Percentiles rank a stretch among this genome's conserved stretches.
Evolutionary conservation across 2,329 filamentous ascomycete species (phyloP).

Genomic region (Xylariaceae sp.): DNA sequence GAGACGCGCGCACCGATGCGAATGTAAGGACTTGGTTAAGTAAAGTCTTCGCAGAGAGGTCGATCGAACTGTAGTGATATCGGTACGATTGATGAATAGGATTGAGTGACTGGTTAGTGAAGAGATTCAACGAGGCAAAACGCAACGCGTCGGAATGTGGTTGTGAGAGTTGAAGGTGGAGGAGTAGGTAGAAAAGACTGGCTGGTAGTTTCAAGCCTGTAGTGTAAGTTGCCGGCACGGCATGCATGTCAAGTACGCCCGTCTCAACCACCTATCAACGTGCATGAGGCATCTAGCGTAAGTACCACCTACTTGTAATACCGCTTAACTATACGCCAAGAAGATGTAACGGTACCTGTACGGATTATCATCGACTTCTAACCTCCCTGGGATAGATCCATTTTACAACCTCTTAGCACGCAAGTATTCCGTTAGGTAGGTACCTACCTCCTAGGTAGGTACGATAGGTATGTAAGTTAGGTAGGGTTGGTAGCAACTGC

Average conservation of each 20-base stretch:
- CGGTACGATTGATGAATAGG: neutral
- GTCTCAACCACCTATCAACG: neutral
- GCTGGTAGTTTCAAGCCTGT: neutral
- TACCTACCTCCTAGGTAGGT: neutral
- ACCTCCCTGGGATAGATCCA: too few species aligned
- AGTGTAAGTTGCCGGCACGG: neutral
- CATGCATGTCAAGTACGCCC: constrained; percentile 3
- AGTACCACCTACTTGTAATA: too few species aligned
- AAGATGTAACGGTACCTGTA: too few species aligned
- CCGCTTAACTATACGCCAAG: too few species aligned
- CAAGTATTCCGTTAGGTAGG: neutral
- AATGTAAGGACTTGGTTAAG: neutral
- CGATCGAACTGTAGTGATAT: neutral
- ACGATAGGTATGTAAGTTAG: neutral
- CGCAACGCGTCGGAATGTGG: constrained; percentile 18
- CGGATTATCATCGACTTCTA: too few species aligned
- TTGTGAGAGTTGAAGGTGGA: constrained; percentile 19
- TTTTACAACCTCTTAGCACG: too few species aligned
- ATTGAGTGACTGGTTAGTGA: neutral
- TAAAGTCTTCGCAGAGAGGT: constrained; percentile 1
- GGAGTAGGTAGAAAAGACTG: constrained; percentile 19
- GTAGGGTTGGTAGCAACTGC: too few species aligned
- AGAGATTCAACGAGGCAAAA: constrained; percentile 3
- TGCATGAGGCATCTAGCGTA: neutral
- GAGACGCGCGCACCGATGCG: constrained; percentile 38